Evolutionary conservation across 805 yeast species (phyloP), one percentile per base, ranked within the genome.

Genomic region (Starmera dryadoides): DNA sequence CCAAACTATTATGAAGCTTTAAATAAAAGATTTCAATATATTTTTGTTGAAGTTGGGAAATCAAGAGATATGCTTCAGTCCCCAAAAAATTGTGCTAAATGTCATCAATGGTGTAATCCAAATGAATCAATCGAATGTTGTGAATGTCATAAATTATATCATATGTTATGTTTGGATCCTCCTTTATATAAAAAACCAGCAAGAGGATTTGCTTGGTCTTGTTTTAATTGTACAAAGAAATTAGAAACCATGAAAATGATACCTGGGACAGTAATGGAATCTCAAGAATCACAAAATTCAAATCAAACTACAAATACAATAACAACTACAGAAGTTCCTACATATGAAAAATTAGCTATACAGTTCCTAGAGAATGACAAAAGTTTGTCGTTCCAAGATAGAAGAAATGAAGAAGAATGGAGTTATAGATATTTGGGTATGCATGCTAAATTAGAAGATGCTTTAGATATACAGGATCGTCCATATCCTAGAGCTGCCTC

Each of bases 121-220:
- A 64, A 72, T 14, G 93, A 86, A 49, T 77, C 89, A 1, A 79
- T 89, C 6, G 73, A 69, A 45, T 89, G 98, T 62, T 83, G 84
- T n/a, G 81, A 72, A 37, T 89, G 98, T 58, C 67, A 69, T 11
- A 69, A 72, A 15, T 67, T 67, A 42, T 86, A 79, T 48, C 98
- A 89, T 62, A 75, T 88, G 76, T 66, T 77, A 29, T 89, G 98
- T 53, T 71, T 88, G 35, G 86, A 82, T 43, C 96, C 96, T 1
- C 96, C 96, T 1, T 60, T 87, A 30, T 56, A 74, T 38, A 75
- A 75, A 45, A 85, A 85, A 52, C 96, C 96, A 1, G 79, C 85
- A 33, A 64, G 94, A 41, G 96, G 95, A 1, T 84, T 86, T 55
- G 85, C 87, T 8, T 89, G 96, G 96, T 73, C 86, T 20, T 88